These are phyloP conservation scores for Chlorociboria aeruginascens DNA, from an alignment of 495 filamentous ascomycete genomes.

Conservation along the genomic window DNA sequence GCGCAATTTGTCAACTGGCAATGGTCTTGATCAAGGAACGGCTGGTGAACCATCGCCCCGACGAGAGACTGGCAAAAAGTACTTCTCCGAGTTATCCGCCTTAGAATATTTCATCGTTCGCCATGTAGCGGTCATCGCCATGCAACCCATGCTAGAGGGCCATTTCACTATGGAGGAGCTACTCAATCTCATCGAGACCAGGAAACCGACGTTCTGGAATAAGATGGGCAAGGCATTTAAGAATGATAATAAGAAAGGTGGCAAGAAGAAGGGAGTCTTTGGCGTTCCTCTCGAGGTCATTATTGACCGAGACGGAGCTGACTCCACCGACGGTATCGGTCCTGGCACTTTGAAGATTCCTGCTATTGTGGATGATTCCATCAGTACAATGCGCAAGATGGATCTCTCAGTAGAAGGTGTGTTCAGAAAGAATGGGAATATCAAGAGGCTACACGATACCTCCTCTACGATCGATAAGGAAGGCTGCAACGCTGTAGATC, in stretches of 20 bases:
- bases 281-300: slow-evolving; percentile 76
- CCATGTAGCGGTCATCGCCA: slow-evolving; percentile 86
- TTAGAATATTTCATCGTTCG: slow-evolving; percentile 96
- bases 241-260: slow-evolving; percentile 59
- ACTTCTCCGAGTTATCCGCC: slow-evolving; percentile 92
- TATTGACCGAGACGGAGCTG: slow-evolving; percentile 85
- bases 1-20: slow-evolving; percentile 60
- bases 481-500: slow-evolving; percentile 67
- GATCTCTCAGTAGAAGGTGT: slow-evolving; percentile 98
- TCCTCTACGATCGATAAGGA: slow-evolving; percentile 72
- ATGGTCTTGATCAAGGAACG: slow-evolving; percentile 30
- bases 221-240: slow-evolving; percentile 97
- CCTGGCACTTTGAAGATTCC: slow-evolving; percentile 83
- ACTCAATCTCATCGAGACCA: slow-evolving; percentile 86
- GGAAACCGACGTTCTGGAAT: slow-evolving; percentile 91
- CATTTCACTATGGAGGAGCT: slow-evolving; percentile 90
- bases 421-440: slow-evolving; percentile 98
- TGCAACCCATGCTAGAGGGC: slow-evolving; percentile 85
- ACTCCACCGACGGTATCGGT: slow-evolving; percentile 91
- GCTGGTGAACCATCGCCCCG: slow-evolving; percentile 36
- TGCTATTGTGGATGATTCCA: slow-evolving; percentile 78
- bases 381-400: slow-evolving; percentile 94
- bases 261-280: slow-evolving; percentile 90
- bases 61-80: slow-evolving; percentile 48
- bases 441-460: slow-evolving; percentile 75